Base-by-base conservation (phyloP, 2,329 filamentous ascomycete genomes). In the Monascus ruber region DNA sequence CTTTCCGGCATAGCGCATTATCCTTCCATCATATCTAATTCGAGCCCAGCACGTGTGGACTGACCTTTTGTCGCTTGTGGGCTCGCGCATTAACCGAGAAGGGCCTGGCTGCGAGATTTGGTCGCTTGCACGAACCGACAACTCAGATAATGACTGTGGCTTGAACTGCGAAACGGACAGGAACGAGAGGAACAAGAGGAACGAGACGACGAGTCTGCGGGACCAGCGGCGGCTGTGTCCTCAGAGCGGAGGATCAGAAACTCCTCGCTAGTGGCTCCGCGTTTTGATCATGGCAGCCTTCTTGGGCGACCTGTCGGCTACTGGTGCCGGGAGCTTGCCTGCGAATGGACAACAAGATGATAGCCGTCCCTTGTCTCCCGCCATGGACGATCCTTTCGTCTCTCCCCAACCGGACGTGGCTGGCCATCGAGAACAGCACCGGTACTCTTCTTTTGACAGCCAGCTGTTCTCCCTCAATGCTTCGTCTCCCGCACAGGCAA, bases 401-500 rank as follows among this genome's bases (percentile, higher is more conserved):
- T 63, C 69, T 42, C 64, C 52, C 47, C 60, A 68, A 4, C 60
- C 69, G 24, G 65, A 64, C 32, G 50, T 47, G 34, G 54, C 67
- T 25, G 60, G 59, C 27, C 70, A 60, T 36, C 58, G 55, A 36
- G 61, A 64, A 41, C 46, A 70, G 36, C 77, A 88, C 48, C 81
- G 87, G 48, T 91, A 85, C 62, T 87, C 85, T 40, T 76, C 78
- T 47, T 93, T 94, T 58, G 86, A 94, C 60, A 77, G 77, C 36
- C 79, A 89, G 37, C 68, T 85, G 26, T 88, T 93, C 59, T 81
- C 81, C 31, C 70, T 89, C 24, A 83, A 84, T 48, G 76, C 85
- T n/a, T 72, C 84, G 26, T 94, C 89, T 1, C 86, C 89, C 6
- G 77, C 79, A 40, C 87, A 95, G 57, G 85, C 87, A 32, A 94